Conservation (phyloP, 371 early-diverging fungal species). For the Syncephalastrum sp. region DNA sequence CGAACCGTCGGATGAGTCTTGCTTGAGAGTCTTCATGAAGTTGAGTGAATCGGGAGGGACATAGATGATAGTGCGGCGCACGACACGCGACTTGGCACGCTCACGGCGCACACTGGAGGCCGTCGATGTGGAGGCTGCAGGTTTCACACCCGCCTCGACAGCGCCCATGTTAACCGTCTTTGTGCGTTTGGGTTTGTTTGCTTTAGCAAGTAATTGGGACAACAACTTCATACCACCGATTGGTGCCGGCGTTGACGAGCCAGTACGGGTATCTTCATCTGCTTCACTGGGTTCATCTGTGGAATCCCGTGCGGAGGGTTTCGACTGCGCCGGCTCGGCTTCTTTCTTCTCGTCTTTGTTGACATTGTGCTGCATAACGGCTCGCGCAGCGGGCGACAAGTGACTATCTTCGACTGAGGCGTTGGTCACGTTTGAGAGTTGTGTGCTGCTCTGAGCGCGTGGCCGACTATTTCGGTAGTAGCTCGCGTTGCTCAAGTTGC, state of each 20-base stretch:
- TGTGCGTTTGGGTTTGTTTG: slow-evolving; percentile 14
- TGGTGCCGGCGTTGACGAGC: neutral
- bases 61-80: slow-evolving; percentile 50
- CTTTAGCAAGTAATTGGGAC: slow-evolving; percentile 22
- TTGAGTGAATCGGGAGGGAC: slow-evolving; percentile 42
- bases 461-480: neutral
- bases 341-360: slow-evolving; percentile 3
- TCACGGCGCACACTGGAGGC: slow-evolving; percentile 2
- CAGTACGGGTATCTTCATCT: neutral
- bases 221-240: slow-evolving; percentile 11
- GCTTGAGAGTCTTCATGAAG: slow-evolving; percentile 20
- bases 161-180: slow-evolving; percentile 20
- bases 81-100: slow-evolving; percentile 24
- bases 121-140: neutral
- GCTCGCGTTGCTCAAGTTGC: slow-evolving; percentile 20
- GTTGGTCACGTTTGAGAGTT: neutral
- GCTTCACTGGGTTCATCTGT: neutral
- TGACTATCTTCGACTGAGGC: neutral
- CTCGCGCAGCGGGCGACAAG: slow-evolving; percentile 24
- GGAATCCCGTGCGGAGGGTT: too few species aligned
- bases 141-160: too few species aligned
- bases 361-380: slow-evolving; percentile 19
- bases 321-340: neutral
- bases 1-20: neutral
- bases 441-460: too few species aligned